phyloP scores from a whole-genome alignment of 768 basidiomycete species.

The Panaeolus papilionaceus region DNA sequence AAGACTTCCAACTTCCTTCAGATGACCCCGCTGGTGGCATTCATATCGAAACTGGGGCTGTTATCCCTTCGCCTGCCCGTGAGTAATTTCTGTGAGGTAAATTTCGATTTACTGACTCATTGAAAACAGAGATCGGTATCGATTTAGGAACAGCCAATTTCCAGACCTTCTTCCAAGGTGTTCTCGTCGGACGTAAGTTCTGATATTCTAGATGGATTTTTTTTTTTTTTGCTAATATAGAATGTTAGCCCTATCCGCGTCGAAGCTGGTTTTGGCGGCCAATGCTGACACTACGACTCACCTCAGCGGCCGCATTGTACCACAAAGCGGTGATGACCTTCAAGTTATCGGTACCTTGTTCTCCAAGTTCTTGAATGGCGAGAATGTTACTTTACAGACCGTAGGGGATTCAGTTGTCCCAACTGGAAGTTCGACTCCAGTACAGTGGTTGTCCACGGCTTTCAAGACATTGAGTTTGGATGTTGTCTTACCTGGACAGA shows the following conservation, averaged over 20 bases:
- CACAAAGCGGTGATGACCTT: constrained; percentile 61
- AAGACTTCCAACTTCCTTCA: constrained; percentile 71
- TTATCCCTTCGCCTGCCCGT: constrained; percentile 73
- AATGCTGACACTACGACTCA: constrained; percentile 53
- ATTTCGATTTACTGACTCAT: constrained; percentile 24
- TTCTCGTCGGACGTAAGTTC: constrained; percentile 64
- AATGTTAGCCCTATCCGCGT: constrained; percentile 55
- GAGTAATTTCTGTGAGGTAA: constrained; percentile 33
- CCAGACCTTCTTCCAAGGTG: constrained; percentile 62
- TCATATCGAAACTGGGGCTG: constrained; percentile 68
- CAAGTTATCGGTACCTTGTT: constrained; percentile 66
- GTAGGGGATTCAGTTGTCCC: constrained; percentile 68
- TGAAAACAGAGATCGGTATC: constrained; percentile 64
- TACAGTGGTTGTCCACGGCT: constrained; percentile 72
- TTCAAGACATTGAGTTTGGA: constrained; percentile 69
- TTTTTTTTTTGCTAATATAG: constrained; percentile 7
- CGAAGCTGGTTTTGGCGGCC: constrained; percentile 56
- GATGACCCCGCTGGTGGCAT: constrained; percentile 76
- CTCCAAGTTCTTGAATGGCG: constrained; percentile 65
- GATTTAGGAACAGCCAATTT: constrained; percentile 71
- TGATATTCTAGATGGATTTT: neutral
- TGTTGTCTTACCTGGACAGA: constrained; percentile 68
- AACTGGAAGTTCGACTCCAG: constrained; percentile 52
- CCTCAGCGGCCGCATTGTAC: constrained; percentile 68
- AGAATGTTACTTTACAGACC: constrained; percentile 66